Evolutionary conservation across 345 rosid genomes (phyloP).

Genomic region (Viola odorata): DNA sequence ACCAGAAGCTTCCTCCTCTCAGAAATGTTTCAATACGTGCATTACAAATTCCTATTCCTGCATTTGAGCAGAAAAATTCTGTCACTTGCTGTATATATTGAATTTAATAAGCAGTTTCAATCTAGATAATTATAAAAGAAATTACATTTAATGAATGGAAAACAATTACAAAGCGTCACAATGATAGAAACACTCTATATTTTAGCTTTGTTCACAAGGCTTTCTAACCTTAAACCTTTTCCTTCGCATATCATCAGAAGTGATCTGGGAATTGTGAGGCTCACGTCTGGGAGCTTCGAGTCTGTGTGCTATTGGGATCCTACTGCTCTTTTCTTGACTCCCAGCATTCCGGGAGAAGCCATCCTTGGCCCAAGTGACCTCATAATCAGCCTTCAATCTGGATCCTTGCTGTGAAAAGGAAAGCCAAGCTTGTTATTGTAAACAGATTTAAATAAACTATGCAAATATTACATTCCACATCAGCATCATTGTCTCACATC

Average conservation of each 20-base stretch:
- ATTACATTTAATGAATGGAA: too few species aligned
- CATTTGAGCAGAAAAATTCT: too few species aligned
- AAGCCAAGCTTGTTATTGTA: conserved; percentile 1
- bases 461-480: not conserved
- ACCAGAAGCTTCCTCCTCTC: too few species aligned
- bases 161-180: too few species aligned
- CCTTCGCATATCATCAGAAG: conserved; percentile 46
- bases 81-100: too few species aligned
- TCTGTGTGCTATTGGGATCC: conserved; percentile 29
- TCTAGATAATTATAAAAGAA: too few species aligned
- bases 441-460: not conserved
- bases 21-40: too few species aligned
- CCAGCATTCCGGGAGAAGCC: conserved; percentile 58
- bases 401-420: conserved; percentile 68
- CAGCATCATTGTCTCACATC: not conserved
- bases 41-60: too few species aligned
- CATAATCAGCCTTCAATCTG: conserved; percentile 70
- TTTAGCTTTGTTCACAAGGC: not conserved
- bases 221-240: conserved; percentile 79
- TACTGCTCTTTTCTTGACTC: conserved; percentile 32
- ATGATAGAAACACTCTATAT: too few species aligned
- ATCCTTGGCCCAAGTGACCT: conserved; percentile 74
- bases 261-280: conserved; percentile 24
- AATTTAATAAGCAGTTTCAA: too few species aligned
- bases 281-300: conserved; percentile 38